phyloP scores from a whole-genome alignment of 176 grass and related monocot species.

The Oryza rufipogon region DNA sequence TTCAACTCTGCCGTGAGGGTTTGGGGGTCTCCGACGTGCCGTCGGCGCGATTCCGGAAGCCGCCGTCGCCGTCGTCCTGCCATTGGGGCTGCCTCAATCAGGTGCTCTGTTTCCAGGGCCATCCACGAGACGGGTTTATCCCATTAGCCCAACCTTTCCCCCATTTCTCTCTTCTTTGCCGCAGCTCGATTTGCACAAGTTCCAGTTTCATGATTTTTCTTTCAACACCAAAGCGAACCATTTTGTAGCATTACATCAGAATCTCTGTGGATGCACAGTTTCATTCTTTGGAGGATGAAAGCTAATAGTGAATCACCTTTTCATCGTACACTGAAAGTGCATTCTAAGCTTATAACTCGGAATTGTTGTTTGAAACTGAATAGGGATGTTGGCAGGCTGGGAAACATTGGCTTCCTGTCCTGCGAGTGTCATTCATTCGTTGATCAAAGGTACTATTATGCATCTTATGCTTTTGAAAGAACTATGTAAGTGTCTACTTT shows the following conservation, averaged over 20 bases:
- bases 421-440: slow-evolving; percentile 18
- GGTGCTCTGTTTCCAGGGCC: too few species aligned
- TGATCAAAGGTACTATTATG: slow-evolving; percentile 41
- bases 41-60: background rate
- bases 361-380: background rate
- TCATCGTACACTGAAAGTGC: background rate
- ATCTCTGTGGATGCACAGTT: background rate
- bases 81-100: background rate
- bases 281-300: too few species aligned
- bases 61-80: background rate
- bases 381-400: slow-evolving; percentile 27
- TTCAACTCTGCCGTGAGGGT: too few species aligned
- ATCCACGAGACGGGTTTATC: too few species aligned
- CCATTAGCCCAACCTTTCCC: too few species aligned
- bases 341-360: background rate
- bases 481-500: background rate
- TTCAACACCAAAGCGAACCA: background rate
- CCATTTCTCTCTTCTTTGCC: background rate
- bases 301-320: too few species aligned
- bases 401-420: slow-evolving; percentile 23
- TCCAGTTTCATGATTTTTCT: background rate
- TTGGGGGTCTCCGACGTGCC: too few species aligned
- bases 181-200: background rate
- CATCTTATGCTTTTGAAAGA: slow-evolving; percentile 14
- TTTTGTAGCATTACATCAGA: background rate